Evolutionary conservation across 495 filamentous ascomycete genomes (phyloP), one percentile per base, ranked within the genome.

Genomic region (Terfezia claveryi): DNA sequence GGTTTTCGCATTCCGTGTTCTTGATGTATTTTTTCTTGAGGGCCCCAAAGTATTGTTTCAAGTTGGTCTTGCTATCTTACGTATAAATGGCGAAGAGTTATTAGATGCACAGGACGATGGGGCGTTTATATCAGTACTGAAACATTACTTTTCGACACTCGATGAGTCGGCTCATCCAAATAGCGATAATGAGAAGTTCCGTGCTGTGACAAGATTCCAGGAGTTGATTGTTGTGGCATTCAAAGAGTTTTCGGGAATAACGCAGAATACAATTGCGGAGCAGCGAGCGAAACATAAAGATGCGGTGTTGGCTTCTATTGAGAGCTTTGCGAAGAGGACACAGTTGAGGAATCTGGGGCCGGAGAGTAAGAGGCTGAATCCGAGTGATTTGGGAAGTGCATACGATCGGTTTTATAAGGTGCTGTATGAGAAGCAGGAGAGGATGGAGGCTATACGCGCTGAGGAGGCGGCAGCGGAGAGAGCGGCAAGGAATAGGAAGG

Each of bases 201-300:
- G 89, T 57, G 85, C 86, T 9, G 88, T 98, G 38, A 98, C 92
- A 0, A 76, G 84, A 49, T 98, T 98, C 67, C 91, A 98, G 65
- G 91, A 96, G 63, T 74, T 98, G 54, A 94, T 98, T 85, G 91
- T 98, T 2, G 88, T 95, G 4, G 91, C 91, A 11, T 96, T 96
- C 72, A 94, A 92, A 57, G 91, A 98, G 62, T 98, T 98, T 61
- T 81, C 89, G 1, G 85, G 79, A 9, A 94, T 98, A 62, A 98
- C 91, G 0, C 89, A 96, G 62, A 80, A 76, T 61, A 94, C 82
- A 38, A 87, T 98, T 54, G 80, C 77, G 2, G 91, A 96, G 58
- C 78, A 92, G 58, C 83, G 91, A 20, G 72, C 81, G 14, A 94
- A 87, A 65, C 87, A 94, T 68, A 96, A 94, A 67, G 85, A 87